Evolutionary conservation across 1,139 yeast species (phyloP), one percentile per base, ranked within the genome.

Genomic region (Candida sp.): DNA sequence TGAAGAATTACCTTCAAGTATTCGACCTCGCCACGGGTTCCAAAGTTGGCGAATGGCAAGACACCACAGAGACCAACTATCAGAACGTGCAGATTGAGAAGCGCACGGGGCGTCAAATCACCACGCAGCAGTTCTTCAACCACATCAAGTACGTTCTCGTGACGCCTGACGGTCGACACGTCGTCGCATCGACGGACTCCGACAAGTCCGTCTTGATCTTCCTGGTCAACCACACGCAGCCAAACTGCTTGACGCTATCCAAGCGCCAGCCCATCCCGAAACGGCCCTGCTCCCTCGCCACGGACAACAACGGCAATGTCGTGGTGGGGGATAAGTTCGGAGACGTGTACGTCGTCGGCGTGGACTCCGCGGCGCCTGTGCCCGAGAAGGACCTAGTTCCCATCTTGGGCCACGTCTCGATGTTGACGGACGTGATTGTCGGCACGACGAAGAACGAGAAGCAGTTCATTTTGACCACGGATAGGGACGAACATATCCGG

Each of bases 271-370:
- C 83, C 5, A 86, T 91, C 63, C 91, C 97, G 27, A 94, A 94
- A 69, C 84, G 98, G 66, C 98, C 98, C 8, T 87, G 92, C 58
- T 86, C 96, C 1, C 75, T 91, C 12, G 78, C 90, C n/a, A 70
- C 86, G 3, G 67, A 70, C 23, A 83, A 81, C 54, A 83, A 78
- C 50, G 59, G 65, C 3, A 72, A 75, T 4, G 72, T 91, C 9
- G 67, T 92, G 2, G 81, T 92, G 23, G 98, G 96, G n/a, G 99
- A 96, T 68, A 96, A 96, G 72, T 94, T 93, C 66, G 99, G 99
- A 45, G 99, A 96, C 69, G 98, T 92, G 5, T 94, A 90, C 65
- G 66, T 79, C 2, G 77, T 88, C 22, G 68, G 76, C 5, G 69
- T 86, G 9, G 69, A 65, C 39, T 61, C 54, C 3, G 58, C 61